Base-by-base conservation (phyloP, 441 rosid genomes). In the Euphorbia celastroides region DNA sequence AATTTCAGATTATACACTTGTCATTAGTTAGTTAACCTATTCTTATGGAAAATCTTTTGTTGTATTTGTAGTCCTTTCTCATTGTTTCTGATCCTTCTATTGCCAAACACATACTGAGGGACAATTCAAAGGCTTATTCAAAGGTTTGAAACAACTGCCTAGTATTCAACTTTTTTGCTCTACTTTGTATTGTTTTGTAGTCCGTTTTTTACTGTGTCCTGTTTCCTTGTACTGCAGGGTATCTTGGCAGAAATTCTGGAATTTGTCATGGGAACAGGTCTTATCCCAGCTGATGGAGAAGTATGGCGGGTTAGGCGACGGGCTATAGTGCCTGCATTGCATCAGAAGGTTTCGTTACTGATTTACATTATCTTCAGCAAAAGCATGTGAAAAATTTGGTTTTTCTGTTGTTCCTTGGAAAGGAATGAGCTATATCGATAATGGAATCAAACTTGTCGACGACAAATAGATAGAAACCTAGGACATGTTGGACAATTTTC, bases 211-310 rank as follows among this genome's bases (percentile, higher is more conserved):
- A 63, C 64, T 64, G 23, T 28, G 69, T 61, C 20, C 67, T 11
- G 44, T 44, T 50, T 69, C 67, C 41, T 63, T 57, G 19, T 69
- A 63, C 59, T 75, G 70, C 80, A 94, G 99, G 99, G 97, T 67
- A 82, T 94, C 68, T 73, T 94, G 70, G 97, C 96, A 56, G 99
- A 94, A 77, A 91, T 94, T 81, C 81, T 94, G 54, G 96, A 94
- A 5, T 94, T 94, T 88, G 99, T 94, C 31, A 94, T 94, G 99
- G 99, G 99, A 17, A 91, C 78, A 75, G 99, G 99, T 69, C 92
- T 94, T 62, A 94, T 94, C 62, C 97, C 99, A 0, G 99, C 99
- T 46, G 97, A 94, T 82, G 97, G 94, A 4, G 97, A 91, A 76
- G 77, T 89, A 79, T 94, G 99, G 99, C 95, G 96, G 66, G 81